Evolutionary conservation across 2,329 filamentous ascomycete species (phyloP), one percentile per base, ranked within the genome.

Genomic region (Fusarium cicatricum): DNA sequence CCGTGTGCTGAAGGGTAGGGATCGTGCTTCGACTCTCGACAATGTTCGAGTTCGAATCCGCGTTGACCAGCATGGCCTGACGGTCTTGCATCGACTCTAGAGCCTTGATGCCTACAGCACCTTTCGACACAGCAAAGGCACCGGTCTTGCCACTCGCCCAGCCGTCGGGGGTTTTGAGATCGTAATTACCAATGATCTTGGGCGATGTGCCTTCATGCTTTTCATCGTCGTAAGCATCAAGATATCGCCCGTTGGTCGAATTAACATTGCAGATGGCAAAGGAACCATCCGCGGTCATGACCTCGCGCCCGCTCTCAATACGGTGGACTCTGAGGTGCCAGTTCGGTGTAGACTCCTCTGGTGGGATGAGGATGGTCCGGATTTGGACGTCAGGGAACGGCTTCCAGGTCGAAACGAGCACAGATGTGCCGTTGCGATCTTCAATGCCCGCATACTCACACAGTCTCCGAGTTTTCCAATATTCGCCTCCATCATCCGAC

Each of bases 41-140:
- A 29, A 93, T 75, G 73, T 93, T 93, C 41, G 87, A 90, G 75
- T 93, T 92, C 7, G 90, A 89, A 70, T 93, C 90, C 11, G 89
- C 88, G 52, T 91, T 86, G 41, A 92, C 85, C 21, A 91, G 78
- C 69, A 83, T 86, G 3, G 89, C 90, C 48, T 73, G 75, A 16
- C 88, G 79, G 12, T 70, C 74, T 8, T 75, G 77, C 9, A 70
- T 75, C 1, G 79, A 78, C 68, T 78, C 89, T 50, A 80, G 75
- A 61, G 74, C 87, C 71, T 63, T 84, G 78, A 82, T 90, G 69
- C 75, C 84, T 56, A 80, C 84, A 60, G 73, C 84, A 50, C 78
- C 87, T 78, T 72, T 79, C 2, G 80, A 84, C 17, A 82, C 85
- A 11, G 80, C 84, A 62, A 85, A 87, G 5, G 82, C 79, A n/a